Base-by-base conservation (phyloP, 192 early-diverging fungal genomes). In the Linnemannia elongata region DNA sequence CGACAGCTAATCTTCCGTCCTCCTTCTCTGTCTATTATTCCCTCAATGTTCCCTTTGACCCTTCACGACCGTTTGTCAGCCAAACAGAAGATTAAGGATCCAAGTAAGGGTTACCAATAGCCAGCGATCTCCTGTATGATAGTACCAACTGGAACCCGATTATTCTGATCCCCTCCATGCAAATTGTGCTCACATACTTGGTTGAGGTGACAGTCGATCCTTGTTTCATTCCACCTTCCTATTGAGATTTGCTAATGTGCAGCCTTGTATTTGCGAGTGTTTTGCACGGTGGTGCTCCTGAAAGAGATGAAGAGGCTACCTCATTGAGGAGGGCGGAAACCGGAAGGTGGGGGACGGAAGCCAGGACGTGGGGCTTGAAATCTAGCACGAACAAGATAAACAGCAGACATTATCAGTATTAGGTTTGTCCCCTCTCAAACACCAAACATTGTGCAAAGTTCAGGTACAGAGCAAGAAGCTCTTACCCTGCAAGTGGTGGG, bases 401-500 rank as follows among this genome's bases (percentile, higher is more conserved):
- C 13, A 68, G 13, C 6, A 68, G 22, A 22, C 17, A 5, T 7
- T 33, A 35, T 12, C 24, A 45, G 13, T 9, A 10, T 22, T 6
- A 68, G n/a, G 15, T 17, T 24, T 63, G 49, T 12, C 30, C 0
- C 35, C 17, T 20, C 18, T 6, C 30, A 36, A 57, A 22, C 52
- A 57, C 15, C 27, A 57, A 52, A 22, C 20, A 3, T 54, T n/a
- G 8, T 36, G 44, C 52, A 39, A 63, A 38, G 1, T 18, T 12
- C 47, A 30, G 12, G 30, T 24, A 18, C 22, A 15, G 9, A 33
- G 54, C 15, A 52, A 20, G 30, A 2, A 4, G 33, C 7, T 49
- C 78, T 44, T 81, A 87, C 88, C 86, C 87, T 78, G 81, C 88
- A 66, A 81, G 90, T 36, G 86, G 85, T 57, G 69, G 82, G 60